Evolutionary conservation across 2,329 filamentous ascomycete genomes (phyloP).

Genomic region (Pseudogymnoascus pannorum): DNA sequence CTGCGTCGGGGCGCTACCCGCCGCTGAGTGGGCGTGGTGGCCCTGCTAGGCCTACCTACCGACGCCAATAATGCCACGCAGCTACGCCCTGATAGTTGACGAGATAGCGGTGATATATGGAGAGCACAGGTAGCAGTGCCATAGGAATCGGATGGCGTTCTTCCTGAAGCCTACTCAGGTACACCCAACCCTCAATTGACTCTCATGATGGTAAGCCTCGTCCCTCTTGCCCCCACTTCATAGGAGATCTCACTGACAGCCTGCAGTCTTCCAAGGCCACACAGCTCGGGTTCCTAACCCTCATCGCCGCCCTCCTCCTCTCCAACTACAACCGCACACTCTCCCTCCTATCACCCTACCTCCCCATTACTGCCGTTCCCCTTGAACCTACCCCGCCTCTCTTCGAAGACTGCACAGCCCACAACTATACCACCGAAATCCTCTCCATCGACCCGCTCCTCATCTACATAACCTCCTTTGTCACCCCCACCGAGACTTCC

Average conservation of each 20-base stretch:
- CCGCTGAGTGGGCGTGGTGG: neutral
- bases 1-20: neutral
- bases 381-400: neutral
- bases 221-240: neutral
- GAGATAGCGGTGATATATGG: neutral
- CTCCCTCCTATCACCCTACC: neutral
- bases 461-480: conserved; percentile 22
- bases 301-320: neutral
- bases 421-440: conserved; percentile 19
- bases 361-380: neutral
- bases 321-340: neutral
- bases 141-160: neutral
- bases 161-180: neutral
- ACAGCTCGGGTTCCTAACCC: conserved; percentile 1
- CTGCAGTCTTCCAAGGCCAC: neutral
- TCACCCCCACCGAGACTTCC: conserved; percentile 12
- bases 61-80: neutral
- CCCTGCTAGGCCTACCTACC: neutral
- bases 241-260: neutral
- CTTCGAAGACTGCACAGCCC: conserved; percentile 12
- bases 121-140: neutral
- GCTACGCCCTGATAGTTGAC: neutral
- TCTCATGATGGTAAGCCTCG: neutral
- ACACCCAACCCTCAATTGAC: neutral
- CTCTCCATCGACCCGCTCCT: conserved; percentile 20